Evolutionary conservation across 805 yeast species (phyloP).

Genomic region (Yamadazyma insecticola): DNA sequence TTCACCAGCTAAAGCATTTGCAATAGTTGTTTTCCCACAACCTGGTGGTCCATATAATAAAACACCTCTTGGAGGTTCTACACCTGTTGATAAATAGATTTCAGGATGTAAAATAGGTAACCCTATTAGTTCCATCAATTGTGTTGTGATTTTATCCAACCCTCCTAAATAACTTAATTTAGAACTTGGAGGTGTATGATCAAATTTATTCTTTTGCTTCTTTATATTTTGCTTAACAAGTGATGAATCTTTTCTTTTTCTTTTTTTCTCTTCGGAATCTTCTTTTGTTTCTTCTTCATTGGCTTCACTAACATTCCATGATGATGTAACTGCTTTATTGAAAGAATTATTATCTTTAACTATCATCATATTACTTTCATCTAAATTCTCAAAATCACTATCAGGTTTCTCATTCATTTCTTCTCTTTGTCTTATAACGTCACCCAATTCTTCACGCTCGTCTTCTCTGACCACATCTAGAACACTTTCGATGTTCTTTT

Average conservation of each 20-base stretch:
- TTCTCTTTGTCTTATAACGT: slow-evolving; percentile 16
- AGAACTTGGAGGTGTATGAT: slow-evolving; percentile 65
- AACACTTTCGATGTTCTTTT: slow-evolving; percentile 59
- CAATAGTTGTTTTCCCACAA: slow-evolving; percentile 95
- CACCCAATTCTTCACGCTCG: slow-evolving; percentile 54
- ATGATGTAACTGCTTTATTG: slow-evolving; percentile 69
- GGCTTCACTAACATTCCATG: slow-evolving; percentile 47
- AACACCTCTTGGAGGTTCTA: slow-evolving; percentile 93
- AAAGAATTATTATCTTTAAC: slow-evolving; percentile 62
- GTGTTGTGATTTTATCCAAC: slow-evolving; percentile 76
- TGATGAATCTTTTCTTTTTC: slow-evolving; percentile 45
- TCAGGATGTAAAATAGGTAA: slow-evolving; percentile 93
- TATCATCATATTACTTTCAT: slow-evolving; percentile 52
- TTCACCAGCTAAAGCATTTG: slow-evolving; percentile 94
- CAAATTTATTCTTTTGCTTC: slow-evolving; percentile 36
- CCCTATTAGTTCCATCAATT: slow-evolving; percentile 85
- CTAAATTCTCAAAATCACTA: slow-evolving; percentile 39
- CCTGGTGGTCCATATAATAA: slow-evolving; percentile 98
- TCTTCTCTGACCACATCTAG: slow-evolving; percentile 52
- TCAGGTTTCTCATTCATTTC: slow-evolving; percentile 17
- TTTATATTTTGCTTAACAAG: slow-evolving; percentile 20
- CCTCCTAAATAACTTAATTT: slow-evolving; percentile 83
- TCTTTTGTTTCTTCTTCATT: slow-evolving; percentile 7
- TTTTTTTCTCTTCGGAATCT: slow-evolving; percentile 34
- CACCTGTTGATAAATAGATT: slow-evolving; percentile 80